phyloP scores from a whole-genome alignment of 495 filamentous ascomycete genomes.

The Podospora anserina region DNA sequence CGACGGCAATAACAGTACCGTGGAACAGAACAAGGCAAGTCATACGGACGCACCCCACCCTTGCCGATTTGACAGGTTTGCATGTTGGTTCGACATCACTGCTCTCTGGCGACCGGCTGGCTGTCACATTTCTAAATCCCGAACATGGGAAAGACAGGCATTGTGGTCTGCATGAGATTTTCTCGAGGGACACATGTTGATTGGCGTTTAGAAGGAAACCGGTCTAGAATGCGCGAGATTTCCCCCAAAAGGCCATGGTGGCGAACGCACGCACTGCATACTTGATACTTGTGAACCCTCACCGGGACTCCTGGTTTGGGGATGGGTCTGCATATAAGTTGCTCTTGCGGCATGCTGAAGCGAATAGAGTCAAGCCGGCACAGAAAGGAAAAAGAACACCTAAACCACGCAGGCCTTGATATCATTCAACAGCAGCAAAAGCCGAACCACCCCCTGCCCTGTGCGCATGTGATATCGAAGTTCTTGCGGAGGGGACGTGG shows the following conservation, averaged over 20 bases:
- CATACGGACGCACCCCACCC: neutral
- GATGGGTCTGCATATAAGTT: neutral
- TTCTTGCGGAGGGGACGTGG: neutral
- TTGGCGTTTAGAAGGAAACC: conserved; percentile 4
- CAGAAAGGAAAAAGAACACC: too few species aligned
- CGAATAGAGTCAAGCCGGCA: too few species aligned
- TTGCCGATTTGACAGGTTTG: conserved; percentile 16
- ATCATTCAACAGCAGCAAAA: neutral
- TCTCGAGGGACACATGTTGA: neutral
- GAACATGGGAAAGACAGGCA: conserved; percentile 2
- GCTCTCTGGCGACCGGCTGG: conserved; percentile 16
- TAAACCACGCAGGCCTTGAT: neutral
- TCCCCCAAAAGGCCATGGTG: neutral
- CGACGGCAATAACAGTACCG: neutral
- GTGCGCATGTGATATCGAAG: neutral
- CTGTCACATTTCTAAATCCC: conserved; percentile 10
- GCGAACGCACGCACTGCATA: neutral
- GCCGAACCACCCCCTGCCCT: neutral
- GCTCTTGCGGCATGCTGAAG: neutral
- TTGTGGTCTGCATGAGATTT: conserved; percentile 21
- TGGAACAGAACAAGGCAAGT: neutral
- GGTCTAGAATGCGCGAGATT: neutral
- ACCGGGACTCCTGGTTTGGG: neutral
- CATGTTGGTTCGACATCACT: conserved; percentile 20
- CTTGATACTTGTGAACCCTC: neutral